Evolutionary conservation across 2,329 filamentous ascomycete species (phyloP).

Genomic region (Plenodomus lindquistii): DNA sequence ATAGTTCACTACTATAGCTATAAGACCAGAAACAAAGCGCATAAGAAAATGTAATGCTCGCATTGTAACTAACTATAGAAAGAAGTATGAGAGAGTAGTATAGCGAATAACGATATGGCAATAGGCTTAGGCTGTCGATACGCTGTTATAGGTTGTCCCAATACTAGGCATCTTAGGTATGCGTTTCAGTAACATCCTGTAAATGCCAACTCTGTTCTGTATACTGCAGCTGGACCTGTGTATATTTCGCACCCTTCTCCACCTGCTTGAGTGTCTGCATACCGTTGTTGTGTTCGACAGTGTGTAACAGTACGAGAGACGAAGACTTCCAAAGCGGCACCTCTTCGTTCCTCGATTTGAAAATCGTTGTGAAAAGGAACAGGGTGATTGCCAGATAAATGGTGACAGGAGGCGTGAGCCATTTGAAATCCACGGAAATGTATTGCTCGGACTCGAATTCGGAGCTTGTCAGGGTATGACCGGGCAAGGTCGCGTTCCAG

Average conservation of each 20-base stretch:
- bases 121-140: too few species aligned
- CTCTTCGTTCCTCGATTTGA: background rate
- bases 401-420: background rate
- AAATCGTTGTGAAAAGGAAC: conserved; percentile 7
- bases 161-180: too few species aligned
- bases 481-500: too few species aligned
- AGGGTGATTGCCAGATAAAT: conserved; percentile 4
- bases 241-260: conserved; percentile 1
- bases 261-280: background rate
- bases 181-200: background rate
- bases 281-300: conserved; percentile 1
- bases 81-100: too few species aligned
- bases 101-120: too few species aligned
- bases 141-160: too few species aligned
- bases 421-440: conserved; percentile 2
- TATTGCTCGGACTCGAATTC: too few species aligned
- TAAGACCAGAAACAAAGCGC: too few species aligned
- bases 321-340: conserved; percentile 9
- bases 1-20: too few species aligned
- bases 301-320: conserved; percentile 1
- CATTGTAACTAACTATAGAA: too few species aligned
- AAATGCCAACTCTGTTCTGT: conserved; percentile 3
- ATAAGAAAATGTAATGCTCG: too few species aligned
- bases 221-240: background rate
- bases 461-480: too few species aligned